phyloP scores from a whole-genome alignment of 345 rosid genomes.

The Durio zibethinus region DNA sequence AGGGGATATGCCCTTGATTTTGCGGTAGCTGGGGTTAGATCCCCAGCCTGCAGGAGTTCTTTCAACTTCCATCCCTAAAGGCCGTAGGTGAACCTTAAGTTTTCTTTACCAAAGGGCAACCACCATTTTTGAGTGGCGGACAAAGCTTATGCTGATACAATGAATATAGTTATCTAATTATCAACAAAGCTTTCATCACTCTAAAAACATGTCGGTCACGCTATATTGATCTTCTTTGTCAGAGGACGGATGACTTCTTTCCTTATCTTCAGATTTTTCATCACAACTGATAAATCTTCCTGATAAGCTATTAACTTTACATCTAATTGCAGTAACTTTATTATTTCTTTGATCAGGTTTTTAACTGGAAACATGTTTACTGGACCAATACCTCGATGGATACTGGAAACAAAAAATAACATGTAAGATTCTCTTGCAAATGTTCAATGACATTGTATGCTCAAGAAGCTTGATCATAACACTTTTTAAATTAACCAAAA shows the following conservation, averaged over 20 bases:
- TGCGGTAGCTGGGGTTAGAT: neutral
- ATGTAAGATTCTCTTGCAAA: constrained; percentile 9
- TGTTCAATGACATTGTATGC: neutral
- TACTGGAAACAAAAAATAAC: neutral
- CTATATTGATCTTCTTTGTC: too few species aligned
- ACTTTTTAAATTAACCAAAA: neutral
- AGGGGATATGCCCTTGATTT: neutral
- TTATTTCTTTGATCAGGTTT: constrained; percentile 18
- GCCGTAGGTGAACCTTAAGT: neutral
- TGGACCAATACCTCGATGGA: constrained; percentile 30
- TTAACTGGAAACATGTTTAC: constrained; percentile 34
- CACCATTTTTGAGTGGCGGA: neutral
- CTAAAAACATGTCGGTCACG: too few species aligned
- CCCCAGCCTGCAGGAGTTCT: neutral
- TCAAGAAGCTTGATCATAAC: neutral
- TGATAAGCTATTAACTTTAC: too few species aligned
- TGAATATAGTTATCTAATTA: neutral
- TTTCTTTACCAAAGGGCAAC: neutral
- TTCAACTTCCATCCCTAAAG: too few species aligned
- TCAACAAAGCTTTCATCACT: neutral
- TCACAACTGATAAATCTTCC: neutral
- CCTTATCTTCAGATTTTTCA: neutral
- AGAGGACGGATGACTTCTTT: neutral
- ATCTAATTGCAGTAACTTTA: neutral
- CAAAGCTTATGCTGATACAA: neutral